Conservation (phyloP, 73 alveolate genomes). For the Urostyla sp. region DNA sequence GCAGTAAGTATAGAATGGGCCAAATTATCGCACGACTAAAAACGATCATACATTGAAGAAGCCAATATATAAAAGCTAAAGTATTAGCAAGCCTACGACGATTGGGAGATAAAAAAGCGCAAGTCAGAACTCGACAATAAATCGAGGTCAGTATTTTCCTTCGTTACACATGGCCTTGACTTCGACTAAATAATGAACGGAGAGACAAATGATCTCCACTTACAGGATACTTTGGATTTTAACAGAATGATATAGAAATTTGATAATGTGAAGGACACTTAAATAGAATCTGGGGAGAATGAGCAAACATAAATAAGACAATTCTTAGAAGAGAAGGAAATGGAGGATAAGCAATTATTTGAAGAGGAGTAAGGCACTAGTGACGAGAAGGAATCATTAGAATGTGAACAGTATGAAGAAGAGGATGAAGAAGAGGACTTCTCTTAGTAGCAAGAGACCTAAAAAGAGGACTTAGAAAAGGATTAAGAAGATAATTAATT, state of each 20-base stretch:
- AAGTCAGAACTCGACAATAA: not conserved
- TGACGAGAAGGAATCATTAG: not conserved
- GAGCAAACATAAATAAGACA: no score
- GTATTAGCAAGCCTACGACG: slow-evolving; percentile 43
- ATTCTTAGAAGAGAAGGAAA: no score
- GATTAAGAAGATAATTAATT: not conserved
- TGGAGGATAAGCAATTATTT: no score
- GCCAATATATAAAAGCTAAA: slow-evolving; percentile 20
- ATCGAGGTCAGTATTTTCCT: slow-evolving; percentile 10
- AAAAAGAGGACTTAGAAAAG: not conserved
- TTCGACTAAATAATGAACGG: not conserved
- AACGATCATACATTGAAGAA: slow-evolving; percentile 33
- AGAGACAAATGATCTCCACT: no score
- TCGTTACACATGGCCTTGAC: slow-evolving; percentile 29
- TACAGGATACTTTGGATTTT: no score
- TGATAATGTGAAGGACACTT: not conserved
- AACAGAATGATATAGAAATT: not conserved
- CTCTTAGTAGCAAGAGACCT: not conserved
- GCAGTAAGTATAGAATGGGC: slow-evolving; percentile 58
- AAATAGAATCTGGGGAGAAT: no score
- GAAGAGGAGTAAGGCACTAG: not conserved
- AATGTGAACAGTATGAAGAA: not conserved
- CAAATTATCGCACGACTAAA: slow-evolving; percentile 15
- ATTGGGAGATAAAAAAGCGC: slow-evolving; percentile 14
- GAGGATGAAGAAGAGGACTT: not conserved